Evolutionary conservation across 108 stramenopile genomes (phyloP).

Genomic region (Skeletonema menzelii): DNA sequence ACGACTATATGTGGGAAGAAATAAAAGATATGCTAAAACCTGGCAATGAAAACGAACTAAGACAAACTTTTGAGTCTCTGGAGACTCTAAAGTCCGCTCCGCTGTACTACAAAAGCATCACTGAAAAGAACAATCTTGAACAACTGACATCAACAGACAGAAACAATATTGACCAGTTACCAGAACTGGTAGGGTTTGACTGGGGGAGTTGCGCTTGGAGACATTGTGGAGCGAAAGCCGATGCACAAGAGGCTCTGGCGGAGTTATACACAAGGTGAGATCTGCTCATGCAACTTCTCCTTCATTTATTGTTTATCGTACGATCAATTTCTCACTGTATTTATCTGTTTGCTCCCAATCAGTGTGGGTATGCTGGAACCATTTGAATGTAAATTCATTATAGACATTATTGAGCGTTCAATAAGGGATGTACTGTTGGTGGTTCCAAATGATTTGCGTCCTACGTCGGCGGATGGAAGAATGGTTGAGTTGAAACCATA

Average conservation of each 20-base stretch:
- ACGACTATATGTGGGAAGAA: slow-evolving; percentile 77
- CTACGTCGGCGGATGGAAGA: slow-evolving; percentile 23
- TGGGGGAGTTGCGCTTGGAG: slow-evolving; percentile 89
- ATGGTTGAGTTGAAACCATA: slow-evolving; percentile 41
- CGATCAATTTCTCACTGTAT: not conserved
- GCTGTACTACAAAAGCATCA: not conserved
- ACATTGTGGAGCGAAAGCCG: slow-evolving; percentile 84
- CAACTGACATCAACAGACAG: not conserved
- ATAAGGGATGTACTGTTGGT: slow-evolving; percentile 75
- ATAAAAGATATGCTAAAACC: slow-evolving; percentile 33
- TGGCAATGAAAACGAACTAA: not conserved
- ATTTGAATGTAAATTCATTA: slow-evolving; percentile 70
- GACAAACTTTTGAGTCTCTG: slow-evolving; percentile 34
- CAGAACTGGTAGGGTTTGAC: slow-evolving; percentile 69
- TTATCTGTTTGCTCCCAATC: not conserved
- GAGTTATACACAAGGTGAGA: slow-evolving; percentile 70
- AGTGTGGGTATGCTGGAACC: slow-evolving; percentile 86
- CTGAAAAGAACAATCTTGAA: not conserved
- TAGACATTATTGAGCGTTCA: slow-evolving; percentile 80
- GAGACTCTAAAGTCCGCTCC: slow-evolving; percentile 27
- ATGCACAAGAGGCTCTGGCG: slow-evolving; percentile 83
- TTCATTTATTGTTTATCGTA: not conserved
- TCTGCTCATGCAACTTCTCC: not conserved
- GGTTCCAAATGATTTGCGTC: slow-evolving; percentile 30
- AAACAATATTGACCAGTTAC: slow-evolving; percentile 9